Percentiles rank a stretch among this genome's conserved stretches.
Conservation (phyloP, 164 flowering plant species). For the Stephania cephalantha region DNA sequence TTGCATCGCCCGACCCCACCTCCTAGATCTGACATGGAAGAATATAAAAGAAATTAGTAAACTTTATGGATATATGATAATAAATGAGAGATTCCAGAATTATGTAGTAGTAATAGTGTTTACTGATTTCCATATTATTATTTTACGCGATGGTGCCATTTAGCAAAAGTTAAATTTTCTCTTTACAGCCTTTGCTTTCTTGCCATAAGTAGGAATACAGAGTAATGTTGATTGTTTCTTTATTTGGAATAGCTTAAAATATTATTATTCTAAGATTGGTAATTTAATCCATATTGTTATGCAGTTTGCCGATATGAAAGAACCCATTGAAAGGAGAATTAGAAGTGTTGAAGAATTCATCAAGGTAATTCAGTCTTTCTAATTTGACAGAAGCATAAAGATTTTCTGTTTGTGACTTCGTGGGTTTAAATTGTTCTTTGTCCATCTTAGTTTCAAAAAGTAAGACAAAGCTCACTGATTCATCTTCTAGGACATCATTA, state of each 20-base stretch:
- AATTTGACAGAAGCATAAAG: neutral
- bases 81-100: neutral
- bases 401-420: no score
- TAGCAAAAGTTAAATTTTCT: neutral
- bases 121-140: neutral
- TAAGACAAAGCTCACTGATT: no score
- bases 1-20: neutral
- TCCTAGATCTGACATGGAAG: no score
- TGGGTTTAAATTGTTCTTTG: no score
- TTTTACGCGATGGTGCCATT: neutral
- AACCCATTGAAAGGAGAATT: constrained; percentile 72
- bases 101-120: neutral
- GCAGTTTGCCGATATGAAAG: constrained; percentile 69
- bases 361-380: constrained; percentile 38
- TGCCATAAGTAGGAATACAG: neutral
- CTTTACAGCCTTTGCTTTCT: neutral
- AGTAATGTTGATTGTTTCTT: neutral
- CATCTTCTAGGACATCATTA: no score
- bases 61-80: neutral
- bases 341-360: constrained; percentile 61
- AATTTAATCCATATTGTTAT: neutral
- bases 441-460: no score
- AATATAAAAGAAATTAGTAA: neutral
- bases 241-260: neutral
- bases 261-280: neutral